These are phyloP conservation scores for Penicillium sp. DNA, from an alignment of 2,329 filamentous ascomycete genomes.

Conservation along the genomic window DNA sequence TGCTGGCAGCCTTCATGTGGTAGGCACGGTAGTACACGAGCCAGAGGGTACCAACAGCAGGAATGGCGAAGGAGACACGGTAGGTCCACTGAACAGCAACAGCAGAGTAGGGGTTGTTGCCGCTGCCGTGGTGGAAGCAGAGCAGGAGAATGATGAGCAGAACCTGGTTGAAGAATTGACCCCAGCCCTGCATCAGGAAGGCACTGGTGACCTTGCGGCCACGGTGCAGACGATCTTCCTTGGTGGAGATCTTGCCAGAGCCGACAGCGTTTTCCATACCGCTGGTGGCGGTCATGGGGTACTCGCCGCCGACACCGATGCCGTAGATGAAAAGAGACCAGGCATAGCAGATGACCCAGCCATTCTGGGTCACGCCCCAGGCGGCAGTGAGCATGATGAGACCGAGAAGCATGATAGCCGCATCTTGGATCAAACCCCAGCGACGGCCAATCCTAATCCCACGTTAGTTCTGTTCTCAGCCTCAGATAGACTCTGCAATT, in stretches of 20 bases:
- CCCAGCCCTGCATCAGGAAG: constrained; percentile 98
- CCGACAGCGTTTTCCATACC: constrained; percentile 89
- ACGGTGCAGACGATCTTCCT: constrained; percentile 89
- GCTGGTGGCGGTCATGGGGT: constrained; percentile 93
- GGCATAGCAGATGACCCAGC: constrained; percentile 96
- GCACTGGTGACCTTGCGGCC: constrained; percentile 93
- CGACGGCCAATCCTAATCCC: constrained; percentile 72
- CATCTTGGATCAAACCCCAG: constrained; percentile 94
- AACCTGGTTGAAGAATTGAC: constrained; percentile 90
- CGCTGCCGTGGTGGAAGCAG: constrained; percentile 78
- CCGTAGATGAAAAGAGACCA: constrained; percentile 93
- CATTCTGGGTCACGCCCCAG: constrained; percentile 82
- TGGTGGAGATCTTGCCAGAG: constrained; percentile 82
- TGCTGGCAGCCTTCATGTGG: constrained; percentile 87
- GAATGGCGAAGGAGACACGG: constrained; percentile 87
- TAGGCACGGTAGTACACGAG: constrained; percentile 93
- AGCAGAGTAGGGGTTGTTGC: constrained; percentile 71
- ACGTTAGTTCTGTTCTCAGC: constrained; percentile 2
- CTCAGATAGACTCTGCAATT: neutral
- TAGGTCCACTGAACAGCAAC: constrained; percentile 84
- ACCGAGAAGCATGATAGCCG: constrained; percentile 88
- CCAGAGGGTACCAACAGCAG: constrained; percentile 86
- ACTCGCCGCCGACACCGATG: constrained; percentile 68
- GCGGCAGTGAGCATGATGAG: constrained; percentile 85
- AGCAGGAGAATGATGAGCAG: constrained; percentile 80